Base-by-base conservation (phyloP, 1,139 yeast genomes). In the Scheffersomyces insectosa region DNA sequence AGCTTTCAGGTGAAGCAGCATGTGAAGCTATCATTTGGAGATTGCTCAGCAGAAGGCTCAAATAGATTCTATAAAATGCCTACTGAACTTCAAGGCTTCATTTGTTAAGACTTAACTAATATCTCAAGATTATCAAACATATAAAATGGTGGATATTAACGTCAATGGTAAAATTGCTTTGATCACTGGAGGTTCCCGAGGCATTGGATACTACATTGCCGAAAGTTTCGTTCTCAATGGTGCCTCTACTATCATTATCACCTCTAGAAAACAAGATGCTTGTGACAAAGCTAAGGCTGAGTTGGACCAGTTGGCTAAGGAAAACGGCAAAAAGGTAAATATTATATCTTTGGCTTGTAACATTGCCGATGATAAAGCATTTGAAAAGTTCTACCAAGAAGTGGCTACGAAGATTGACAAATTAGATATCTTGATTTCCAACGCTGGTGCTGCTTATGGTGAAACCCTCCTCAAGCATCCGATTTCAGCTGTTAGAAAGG, bases 391-490 rank as follows among this genome's bases (percentile, higher is more conserved):
- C 51, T 68, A 57, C 42, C 63, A 70, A 8, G 75, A 70, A 39
- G 78, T 80, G 27, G 48, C 63, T 31, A 63, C 66, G 45, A 65
- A 63, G 36, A 74, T 73, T 14, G 65, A 66, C 33, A 70, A 73
- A 55, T 73, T 84, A 30, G 82, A 86, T 58, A 82, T 86, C 47
- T 70, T 86, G 49, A 70, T 84, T 54, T 89, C 91, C 45, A 86
- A 86, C 55, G 91, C 93, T 11, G 95, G 93, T 39, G 90, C 91
- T 8, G 68, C 85, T 12, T 86, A 93, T 93, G 93, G 91, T 28
- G 85, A 82, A 4, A 79, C 77, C 27, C 65, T 85, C 43, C 83
- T 72, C 36, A 68, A 68, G 4, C 91, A 85, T 57, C 82, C 88
- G 1, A 81, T 81, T 35, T 48, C 66, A 3, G 90, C 88, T 0